Conservation (phyloP, 139 green algal species). For the Chlorella sp. region DNA sequence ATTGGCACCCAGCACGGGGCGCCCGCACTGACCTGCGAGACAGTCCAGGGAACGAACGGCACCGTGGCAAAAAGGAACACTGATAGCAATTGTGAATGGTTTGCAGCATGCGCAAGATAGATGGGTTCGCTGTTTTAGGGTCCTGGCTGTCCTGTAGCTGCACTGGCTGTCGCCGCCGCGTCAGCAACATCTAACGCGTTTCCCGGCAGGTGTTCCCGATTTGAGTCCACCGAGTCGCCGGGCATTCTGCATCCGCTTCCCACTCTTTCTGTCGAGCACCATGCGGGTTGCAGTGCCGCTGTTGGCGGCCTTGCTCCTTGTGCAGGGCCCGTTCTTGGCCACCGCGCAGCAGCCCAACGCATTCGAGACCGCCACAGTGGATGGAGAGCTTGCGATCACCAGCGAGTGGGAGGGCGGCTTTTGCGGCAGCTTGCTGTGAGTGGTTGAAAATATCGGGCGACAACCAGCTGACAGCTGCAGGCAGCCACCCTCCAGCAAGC, state of each 20-base stretch:
- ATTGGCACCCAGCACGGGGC: no score
- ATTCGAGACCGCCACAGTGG: constrained; percentile 22
- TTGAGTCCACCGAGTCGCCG: no score
- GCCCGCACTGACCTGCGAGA: no score
- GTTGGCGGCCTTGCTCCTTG: background rate
- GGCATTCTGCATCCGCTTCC: background rate
- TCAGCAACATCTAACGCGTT: no score
- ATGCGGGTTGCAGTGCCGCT: background rate
- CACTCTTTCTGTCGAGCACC: background rate
- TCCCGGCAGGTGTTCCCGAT: no score
- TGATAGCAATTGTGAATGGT: no score
- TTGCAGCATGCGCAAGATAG: no score
- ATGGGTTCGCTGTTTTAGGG: no score
- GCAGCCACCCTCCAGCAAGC: background rate
- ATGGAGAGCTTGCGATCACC: constrained; percentile 16
- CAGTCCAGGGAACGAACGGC: no score
- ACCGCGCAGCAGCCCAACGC: background rate
- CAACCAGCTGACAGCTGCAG: background rate
- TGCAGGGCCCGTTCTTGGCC: background rate
- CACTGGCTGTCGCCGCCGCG: no score
- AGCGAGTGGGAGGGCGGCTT: constrained; percentile 17
- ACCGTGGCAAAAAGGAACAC: no score
- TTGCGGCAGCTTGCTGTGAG: constrained; percentile 16
- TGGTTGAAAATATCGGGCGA: background rate
- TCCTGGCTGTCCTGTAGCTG: no score